These are phyloP conservation scores for Heliosperma pusillum DNA, from an alignment of 148 eudicot genomes.

Conservation along the genomic window DNA sequence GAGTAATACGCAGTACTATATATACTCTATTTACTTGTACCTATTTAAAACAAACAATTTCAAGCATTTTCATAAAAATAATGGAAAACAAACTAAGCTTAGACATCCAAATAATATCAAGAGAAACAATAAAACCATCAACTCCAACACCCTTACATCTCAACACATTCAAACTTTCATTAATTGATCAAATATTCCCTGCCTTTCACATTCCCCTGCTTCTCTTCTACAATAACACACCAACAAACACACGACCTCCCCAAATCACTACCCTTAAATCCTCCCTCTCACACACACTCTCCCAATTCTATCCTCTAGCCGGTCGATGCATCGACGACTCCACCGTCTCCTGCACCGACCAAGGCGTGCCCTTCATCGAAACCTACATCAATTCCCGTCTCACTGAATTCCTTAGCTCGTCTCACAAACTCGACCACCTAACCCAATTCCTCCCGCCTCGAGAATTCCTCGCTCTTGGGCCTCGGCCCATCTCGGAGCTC, in stretches of 20 bases:
- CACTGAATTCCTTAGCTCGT: neutral
- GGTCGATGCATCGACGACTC: conserved; percentile 18
- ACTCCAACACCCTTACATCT: conserved; percentile 37
- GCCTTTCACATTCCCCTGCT: conserved; percentile 27
- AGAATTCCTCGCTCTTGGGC: conserved; percentile 10
- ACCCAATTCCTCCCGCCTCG: conserved; percentile 9
- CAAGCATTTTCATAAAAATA: neutral
- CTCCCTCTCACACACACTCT: conserved; percentile 13
- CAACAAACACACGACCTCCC: neutral
- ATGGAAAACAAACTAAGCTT: neutral
- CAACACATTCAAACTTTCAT: conserved; percentile 30
- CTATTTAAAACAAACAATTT: no score
- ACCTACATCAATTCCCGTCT: neutral
- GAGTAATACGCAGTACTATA: no score
- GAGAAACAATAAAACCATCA: conserved; percentile 45
- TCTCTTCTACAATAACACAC: conserved; percentile 29
- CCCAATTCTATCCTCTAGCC: conserved; percentile 16
- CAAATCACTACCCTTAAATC: neutral
- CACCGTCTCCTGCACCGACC: conserved; percentile 11
- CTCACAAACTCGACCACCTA: neutral
- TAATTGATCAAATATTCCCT: conserved; percentile 41
- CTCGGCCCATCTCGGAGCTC: conserved; percentile 8
- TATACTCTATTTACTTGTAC: neutral
- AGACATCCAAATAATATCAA: conserved; percentile 32
- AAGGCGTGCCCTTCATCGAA: conserved; percentile 17